Evolutionary conservation across 352 stramenopile species (phyloP).

Genomic region (Globisporangium emineosum): DNA sequence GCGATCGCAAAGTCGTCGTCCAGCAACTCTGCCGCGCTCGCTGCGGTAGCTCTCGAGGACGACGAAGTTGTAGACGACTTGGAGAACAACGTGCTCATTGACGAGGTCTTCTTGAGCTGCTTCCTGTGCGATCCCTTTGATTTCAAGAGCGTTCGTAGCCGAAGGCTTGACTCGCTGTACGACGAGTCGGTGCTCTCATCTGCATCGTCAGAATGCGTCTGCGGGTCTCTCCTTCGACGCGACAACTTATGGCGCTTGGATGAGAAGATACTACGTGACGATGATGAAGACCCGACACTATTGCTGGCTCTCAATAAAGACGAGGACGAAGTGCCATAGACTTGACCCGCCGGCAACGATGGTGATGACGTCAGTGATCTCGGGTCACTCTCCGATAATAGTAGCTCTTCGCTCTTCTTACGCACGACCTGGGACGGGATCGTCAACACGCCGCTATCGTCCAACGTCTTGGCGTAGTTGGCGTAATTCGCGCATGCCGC

Average conservation of each 20-base stretch:
- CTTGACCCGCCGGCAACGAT: neutral
- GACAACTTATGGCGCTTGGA: constrained; percentile 10
- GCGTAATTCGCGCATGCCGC: constrained; percentile 58
- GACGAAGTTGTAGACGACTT: constrained; percentile 2
- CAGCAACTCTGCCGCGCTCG: neutral
- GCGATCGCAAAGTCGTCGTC: constrained; percentile 52
- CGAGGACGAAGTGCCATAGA: neutral
- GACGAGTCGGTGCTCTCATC: constrained; percentile 9
- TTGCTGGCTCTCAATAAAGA: neutral
- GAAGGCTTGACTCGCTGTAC: constrained; percentile 9
- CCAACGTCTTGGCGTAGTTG: constrained; percentile 38
- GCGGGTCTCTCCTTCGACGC: neutral
- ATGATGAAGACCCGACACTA: neutral
- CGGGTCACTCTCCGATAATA: neutral
- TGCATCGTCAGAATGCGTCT: neutral
- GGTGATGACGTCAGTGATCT: neutral
- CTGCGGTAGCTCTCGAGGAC: constrained; percentile 8
- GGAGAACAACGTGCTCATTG: constrained; percentile 24
- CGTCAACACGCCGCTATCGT: constrained; percentile 30
- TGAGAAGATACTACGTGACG: neutral
- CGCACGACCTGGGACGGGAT: constrained; percentile 60
- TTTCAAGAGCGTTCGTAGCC: constrained; percentile 8
- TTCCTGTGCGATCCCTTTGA: constrained; percentile 5
- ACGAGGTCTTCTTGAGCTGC: constrained; percentile 28
- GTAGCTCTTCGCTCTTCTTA: constrained; percentile 17